These are phyloP conservation scores for Alternaria arborescens DNA, from an alignment of 2,329 filamentous ascomycete genomes.

Conservation along the genomic window DNA sequence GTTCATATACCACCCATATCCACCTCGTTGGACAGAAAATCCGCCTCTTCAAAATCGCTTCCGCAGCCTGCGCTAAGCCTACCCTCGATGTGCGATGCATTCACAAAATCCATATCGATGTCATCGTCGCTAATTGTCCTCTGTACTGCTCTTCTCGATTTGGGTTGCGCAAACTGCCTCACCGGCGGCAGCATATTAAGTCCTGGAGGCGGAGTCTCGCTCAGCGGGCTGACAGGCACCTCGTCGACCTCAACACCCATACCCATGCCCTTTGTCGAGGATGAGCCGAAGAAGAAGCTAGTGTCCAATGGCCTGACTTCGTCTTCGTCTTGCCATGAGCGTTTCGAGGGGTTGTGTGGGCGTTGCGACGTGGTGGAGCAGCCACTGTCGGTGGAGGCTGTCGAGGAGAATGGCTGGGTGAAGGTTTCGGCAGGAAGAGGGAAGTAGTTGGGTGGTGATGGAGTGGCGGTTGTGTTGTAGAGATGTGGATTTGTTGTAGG, in stretches of 20 bases:
- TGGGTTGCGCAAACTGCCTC: conserved; percentile 44
- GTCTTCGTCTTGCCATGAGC: conserved; percentile 54
- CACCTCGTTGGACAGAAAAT: conserved; percentile 59
- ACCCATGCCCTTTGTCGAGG: conserved; percentile 18
- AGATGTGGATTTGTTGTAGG: conserved; percentile 52
- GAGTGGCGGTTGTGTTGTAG: conserved; percentile 46
- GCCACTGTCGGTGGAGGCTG: conserved; percentile 39
- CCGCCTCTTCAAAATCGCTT: conserved; percentile 73
- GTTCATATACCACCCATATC: conserved; percentile 45
- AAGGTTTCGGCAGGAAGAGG: conserved; percentile 47
- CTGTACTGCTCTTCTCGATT: conserved; percentile 24
- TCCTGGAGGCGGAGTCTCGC: conserved; percentile 34
- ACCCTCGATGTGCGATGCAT: conserved; percentile 43
- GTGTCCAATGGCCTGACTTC: conserved; percentile 30
- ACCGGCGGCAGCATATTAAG: conserved; percentile 32
- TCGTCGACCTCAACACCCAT: conserved; percentile 39
- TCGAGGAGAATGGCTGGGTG: conserved; percentile 43
- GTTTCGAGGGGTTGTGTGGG: conserved; percentile 51
- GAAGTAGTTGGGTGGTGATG: conserved; percentile 35
- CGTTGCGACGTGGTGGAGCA: conserved; percentile 35
- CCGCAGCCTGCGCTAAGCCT: conserved; percentile 48
- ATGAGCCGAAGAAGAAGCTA: conserved; percentile 40
- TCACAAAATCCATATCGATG: conserved; percentile 46
- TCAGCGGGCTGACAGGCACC: conserved; percentile 46
- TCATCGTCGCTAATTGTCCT: conserved; percentile 32